These are phyloP conservation scores for Entomortierella parvispora DNA, from an alignment of 192 early-diverging fungal species.

Conservation along the genomic window DNA sequence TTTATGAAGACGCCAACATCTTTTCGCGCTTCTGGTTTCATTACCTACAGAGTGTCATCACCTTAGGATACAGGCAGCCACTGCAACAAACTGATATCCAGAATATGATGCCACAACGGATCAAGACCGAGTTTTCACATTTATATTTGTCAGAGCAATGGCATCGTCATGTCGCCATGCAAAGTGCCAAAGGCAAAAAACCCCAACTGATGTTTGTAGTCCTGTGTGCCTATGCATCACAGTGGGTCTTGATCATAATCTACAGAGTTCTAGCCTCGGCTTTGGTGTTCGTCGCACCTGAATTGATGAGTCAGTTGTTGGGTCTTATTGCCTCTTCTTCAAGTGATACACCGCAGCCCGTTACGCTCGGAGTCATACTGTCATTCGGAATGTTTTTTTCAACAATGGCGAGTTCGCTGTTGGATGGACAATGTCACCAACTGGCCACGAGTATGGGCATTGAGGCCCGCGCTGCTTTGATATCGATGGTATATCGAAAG, in stretches of 20 bases:
- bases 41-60: slow-evolving; percentile 43
- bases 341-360: slow-evolving; percentile 18
- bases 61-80: slow-evolving; percentile 34
- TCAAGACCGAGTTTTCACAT: slow-evolving; percentile 30
- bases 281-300: slow-evolving; percentile 25
- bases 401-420: slow-evolving; percentile 24
- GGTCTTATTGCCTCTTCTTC: slow-evolving; percentile 34
- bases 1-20: slow-evolving; percentile 45
- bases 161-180: slow-evolving; percentile 15
- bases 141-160: slow-evolving; percentile 12
- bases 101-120: slow-evolving; percentile 21
- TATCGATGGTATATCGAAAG: slow-evolving; percentile 55
- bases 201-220: slow-evolving; percentile 29
- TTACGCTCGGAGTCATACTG: slow-evolving; percentile 36
- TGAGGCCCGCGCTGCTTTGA: slow-evolving; percentile 47
- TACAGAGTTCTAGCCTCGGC: slow-evolving; percentile 30
- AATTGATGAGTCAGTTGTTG: slow-evolving; percentile 34
- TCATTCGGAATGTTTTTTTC: slow-evolving; percentile 55
- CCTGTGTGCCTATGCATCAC: slow-evolving; percentile 10
- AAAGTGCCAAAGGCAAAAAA: slow-evolving; percentile 14
- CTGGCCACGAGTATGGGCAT: slow-evolving; percentile 36
- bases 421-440: slow-evolving; percentile 36
- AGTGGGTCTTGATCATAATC: slow-evolving; percentile 35
- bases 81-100: slow-evolving; percentile 32
- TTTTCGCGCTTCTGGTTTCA: slow-evolving; percentile 33